Evolutionary conservation across 1,284 basidiomycete species (phyloP), one percentile per base, ranked within the genome.

Genomic region (Earliella scabrosa): DNA sequence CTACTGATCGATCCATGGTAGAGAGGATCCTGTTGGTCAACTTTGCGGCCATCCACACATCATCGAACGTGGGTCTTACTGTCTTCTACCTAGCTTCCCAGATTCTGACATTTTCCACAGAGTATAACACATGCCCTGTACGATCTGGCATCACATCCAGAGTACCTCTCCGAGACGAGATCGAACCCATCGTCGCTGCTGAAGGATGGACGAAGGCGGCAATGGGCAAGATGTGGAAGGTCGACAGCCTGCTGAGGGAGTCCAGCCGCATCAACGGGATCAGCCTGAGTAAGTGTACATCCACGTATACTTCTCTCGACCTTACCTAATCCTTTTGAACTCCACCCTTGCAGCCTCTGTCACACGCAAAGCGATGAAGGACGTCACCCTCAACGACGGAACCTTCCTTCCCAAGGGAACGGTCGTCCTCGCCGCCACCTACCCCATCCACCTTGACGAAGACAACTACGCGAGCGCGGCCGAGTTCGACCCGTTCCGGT

Each of bases 231-330:
- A 75, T 83, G 75, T 67, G 70, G 56, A 80, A 79, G 53, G 59
- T 83, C 26, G 82, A 85, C 61, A 83, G 81, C 57, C 81, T 85
- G 63, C 58, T 85, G 43, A 75, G 77, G 48, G 82, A 84, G 61
- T 75, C 76, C 0, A 73, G 75, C 56, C 71, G 81, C 11, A 55
- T 73, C 34, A 73, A 73, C 40, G 74, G 73, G 0, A 61, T 73
- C 23, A 64, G 54, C 48, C 34, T 52, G 21, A 49, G 68, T 72
- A 45, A 36, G 66, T 63, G 1, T 16, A 16, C 20, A 39, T 6
- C 31, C 5, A 34, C 24, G 11, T 4, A 16, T 2, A 21, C 1
- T n/a, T 6, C 18, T 34, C 7, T 26, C 5, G 10, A 10, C 2
- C 18, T 35, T 9, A 35, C 31, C 10, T 2, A 4, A 21, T 1